phyloP scores from a whole-genome alignment of 441 rosid genomes.

The Lepidium campestre region DNA sequence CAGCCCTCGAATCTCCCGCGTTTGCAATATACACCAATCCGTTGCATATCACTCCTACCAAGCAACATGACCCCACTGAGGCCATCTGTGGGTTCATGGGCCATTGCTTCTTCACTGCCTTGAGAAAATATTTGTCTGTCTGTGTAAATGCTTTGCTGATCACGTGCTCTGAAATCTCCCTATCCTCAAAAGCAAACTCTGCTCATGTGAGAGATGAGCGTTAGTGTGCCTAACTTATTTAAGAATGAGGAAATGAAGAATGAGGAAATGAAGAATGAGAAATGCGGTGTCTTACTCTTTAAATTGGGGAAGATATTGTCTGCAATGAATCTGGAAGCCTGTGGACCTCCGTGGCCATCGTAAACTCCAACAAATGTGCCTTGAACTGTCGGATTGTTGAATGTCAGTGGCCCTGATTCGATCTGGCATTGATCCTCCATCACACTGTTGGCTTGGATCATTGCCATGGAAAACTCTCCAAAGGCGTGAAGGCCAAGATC shows the following conservation, averaged over 20 bases:
- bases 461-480: conserved; percentile 85
- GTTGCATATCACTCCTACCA: conserved; percentile 46
- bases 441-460: conserved; percentile 64
- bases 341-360: conserved; percentile 94
- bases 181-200: conserved; percentile 38
- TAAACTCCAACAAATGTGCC: conserved; percentile 79
- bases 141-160: conserved; percentile 39
- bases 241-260: neutral
- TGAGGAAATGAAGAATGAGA: neutral
- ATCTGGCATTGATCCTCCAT: conserved; percentile 85
- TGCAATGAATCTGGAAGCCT: conserved; percentile 57
- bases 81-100: conserved; percentile 48
- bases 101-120: conserved; percentile 46
- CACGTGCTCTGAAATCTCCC: conserved; percentile 33
- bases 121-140: conserved; percentile 47
- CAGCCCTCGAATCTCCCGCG: conserved; percentile 53
- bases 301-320: conserved; percentile 57
- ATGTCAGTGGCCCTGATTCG: conserved; percentile 67
- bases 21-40: conserved; percentile 48
- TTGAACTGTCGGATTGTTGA: conserved; percentile 35
- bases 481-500: conserved; percentile 60
- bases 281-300: conserved; percentile 43
- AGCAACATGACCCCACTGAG: conserved; percentile 59
- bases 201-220: conserved; percentile 4
- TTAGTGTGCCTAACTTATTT: neutral